These are phyloP conservation scores for Podospora pseudoanserina DNA, from an alignment of 495 filamentous ascomycete species.

Conservation along the genomic window DNA sequence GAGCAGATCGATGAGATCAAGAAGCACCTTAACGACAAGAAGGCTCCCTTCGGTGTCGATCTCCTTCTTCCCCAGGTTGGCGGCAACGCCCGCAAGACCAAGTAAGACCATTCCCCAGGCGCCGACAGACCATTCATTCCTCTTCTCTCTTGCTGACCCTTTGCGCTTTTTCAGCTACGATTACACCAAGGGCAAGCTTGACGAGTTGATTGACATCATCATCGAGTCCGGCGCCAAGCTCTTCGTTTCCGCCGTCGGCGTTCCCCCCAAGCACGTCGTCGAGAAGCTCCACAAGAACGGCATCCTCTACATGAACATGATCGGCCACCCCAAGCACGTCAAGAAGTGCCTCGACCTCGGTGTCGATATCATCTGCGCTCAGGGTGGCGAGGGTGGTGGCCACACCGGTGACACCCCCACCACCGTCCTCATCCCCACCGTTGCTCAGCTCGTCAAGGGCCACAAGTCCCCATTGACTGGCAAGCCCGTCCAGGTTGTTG, in stretches of 20 bases:
- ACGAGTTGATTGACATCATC: constrained; percentile 85
- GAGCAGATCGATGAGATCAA: constrained; percentile 96
- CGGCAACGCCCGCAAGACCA: constrained; percentile 88
- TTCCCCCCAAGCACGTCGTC: constrained; percentile 84
- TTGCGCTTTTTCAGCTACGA: constrained; percentile 71
- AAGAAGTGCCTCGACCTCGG: constrained; percentile 87
- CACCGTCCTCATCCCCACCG: constrained; percentile 73
- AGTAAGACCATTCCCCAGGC: constrained; percentile 51
- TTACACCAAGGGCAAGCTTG: constrained; percentile 98
- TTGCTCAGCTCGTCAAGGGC: constrained; percentile 75
- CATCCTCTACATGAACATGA: constrained; percentile 99
- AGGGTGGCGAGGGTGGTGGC: constrained; percentile 78
- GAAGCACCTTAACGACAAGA: constrained; percentile 84
- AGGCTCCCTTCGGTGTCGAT: constrained; percentile 97
- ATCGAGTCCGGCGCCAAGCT: constrained; percentile 86
- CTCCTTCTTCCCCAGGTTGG: constrained; percentile 92
- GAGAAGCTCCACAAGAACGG: constrained; percentile 82
- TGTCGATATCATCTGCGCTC: constrained; percentile 83
- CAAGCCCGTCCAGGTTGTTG: constrained; percentile 80
- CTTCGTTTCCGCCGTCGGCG: constrained; percentile 95
- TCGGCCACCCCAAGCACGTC: constrained; percentile 98
- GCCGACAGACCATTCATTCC: background rate
- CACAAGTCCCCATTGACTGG: constrained; percentile 85
- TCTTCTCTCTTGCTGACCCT: constrained; percentile 13
- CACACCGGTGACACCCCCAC: constrained; percentile 76